phyloP scores from a whole-genome alignment of 305 asterid species.

The Fraxinus angustifolia region DNA sequence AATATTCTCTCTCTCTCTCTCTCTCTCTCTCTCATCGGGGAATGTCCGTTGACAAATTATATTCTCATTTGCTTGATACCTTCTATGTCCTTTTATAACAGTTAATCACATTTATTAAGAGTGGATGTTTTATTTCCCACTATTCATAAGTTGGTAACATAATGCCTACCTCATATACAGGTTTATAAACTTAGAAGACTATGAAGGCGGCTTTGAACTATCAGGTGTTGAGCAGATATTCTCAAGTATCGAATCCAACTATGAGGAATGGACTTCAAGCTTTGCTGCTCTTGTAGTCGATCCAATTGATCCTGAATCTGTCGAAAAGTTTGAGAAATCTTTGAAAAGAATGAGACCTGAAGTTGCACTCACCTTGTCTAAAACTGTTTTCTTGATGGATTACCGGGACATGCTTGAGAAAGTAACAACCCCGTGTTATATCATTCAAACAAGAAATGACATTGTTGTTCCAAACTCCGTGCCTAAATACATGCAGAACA shows the following conservation, averaged over 20 bases:
- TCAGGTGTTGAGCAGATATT: conserved; percentile 47
- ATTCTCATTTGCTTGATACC: neutral
- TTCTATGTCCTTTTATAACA: neutral
- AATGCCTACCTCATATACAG: conserved; percentile 24
- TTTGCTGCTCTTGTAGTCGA: conserved; percentile 55
- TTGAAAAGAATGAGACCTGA: conserved; percentile 55
- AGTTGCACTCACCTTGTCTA: conserved; percentile 55
- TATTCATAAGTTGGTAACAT: neutral
- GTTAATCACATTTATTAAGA: neutral
- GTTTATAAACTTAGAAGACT: conserved; percentile 50
- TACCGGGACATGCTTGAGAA: conserved; percentile 47
- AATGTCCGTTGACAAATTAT: neutral
- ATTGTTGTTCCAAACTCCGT: conserved; percentile 61
- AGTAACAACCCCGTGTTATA: conserved; percentile 51
- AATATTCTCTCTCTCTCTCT: too few relatives aligned
- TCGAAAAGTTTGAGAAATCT: conserved; percentile 33
- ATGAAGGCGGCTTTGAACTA: conserved; percentile 71
- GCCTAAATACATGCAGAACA: conserved; percentile 45
- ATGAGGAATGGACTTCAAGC: conserved; percentile 51
- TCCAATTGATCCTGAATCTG: conserved; percentile 45
- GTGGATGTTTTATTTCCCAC: neutral
- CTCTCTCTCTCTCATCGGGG: neutral
- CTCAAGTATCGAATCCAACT: conserved; percentile 48
- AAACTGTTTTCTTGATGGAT: conserved; percentile 58
- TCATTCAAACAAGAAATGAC: conserved; percentile 53